Evolutionary conservation across 2,329 filamentous ascomycete species (phyloP), one percentile per base, ranked within the genome.

Genomic region (Cadophora malorum): DNA sequence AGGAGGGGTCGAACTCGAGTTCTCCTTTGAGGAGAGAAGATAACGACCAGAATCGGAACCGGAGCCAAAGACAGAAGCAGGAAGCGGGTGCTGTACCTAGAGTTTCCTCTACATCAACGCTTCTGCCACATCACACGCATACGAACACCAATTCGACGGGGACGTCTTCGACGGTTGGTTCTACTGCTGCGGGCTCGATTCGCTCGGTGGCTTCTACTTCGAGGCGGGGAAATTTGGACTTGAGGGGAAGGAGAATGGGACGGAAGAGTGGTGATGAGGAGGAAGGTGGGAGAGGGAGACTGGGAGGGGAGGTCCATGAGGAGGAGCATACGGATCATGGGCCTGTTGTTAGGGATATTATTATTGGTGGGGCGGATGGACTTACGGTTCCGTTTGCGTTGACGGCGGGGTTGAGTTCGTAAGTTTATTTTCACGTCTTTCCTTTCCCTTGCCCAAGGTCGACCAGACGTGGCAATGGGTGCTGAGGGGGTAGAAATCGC

Each of bases 311-410:
- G 52, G 4, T 41, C 0, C 67, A 67, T 45, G n/a, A 41, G 53
- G 68, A 69, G 65, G 9, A 67, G 6, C 68, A 69, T 38, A 55
- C 58, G 21, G 78, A 80, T 73, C 77, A 83, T 72, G 79, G 78
- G 68, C 80, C 81, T 66, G 75, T 87, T 63, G 79, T 90, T 19
- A 83, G 85, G 56, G 89, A 92, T 78, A 84, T 89, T 70, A 93
- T 91, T 68, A 90, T 94, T 72, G 91, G 91, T 64, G 88, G 94
- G 73, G 90, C 91, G 0, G 91, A 94, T 75, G 91, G 91, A 19
- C 83, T 94, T 73, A 94, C 91, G 0, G 91, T 94, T 0, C 91
- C 91, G 0, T 94, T 94, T 73, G 91, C 91, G 19, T 82, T 94
- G 47, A 93, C 90, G 0, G 91, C 92, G 0, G 91, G 91, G 16